A percentile compares a stretch with the other conserved stretches of the same genome.
Conservation (phyloP, 345 rosid species). For the Fremontodendron californicum region DNA sequence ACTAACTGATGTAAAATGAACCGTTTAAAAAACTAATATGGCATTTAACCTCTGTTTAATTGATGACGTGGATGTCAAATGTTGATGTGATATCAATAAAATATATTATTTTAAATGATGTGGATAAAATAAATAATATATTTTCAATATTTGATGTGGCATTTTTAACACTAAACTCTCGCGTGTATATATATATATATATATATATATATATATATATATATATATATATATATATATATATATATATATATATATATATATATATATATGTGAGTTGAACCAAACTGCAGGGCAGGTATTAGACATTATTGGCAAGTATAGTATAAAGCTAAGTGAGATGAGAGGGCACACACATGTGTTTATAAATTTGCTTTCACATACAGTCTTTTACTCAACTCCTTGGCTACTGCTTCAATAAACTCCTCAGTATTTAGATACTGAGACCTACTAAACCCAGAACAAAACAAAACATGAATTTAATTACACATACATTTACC, state of each 20-base stretch:
- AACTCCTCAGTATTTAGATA: constrained; percentile 69
- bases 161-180: no score
- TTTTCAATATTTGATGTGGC: no score
- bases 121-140: no score
- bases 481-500: not conserved
- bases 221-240: no score
- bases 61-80: no score
- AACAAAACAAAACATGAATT: not conserved
- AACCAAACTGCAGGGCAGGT: not conserved
- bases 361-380: constrained; percentile 25
- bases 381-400: constrained; percentile 44
- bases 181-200: no score
- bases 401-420: constrained; percentile 66
- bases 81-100: no score
- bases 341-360: not conserved
- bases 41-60: no score
- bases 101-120: no score
- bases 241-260: not conserved
- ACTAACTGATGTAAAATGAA: no score
- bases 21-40: no score
- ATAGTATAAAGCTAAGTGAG: not conserved
- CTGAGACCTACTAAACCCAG: constrained; percentile 44
- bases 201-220: no score
- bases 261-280: not conserved
- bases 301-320: not conserved